Base-by-base conservation (phyloP, 129 eudicot genomes). In the Lactuca sativa region DNA sequence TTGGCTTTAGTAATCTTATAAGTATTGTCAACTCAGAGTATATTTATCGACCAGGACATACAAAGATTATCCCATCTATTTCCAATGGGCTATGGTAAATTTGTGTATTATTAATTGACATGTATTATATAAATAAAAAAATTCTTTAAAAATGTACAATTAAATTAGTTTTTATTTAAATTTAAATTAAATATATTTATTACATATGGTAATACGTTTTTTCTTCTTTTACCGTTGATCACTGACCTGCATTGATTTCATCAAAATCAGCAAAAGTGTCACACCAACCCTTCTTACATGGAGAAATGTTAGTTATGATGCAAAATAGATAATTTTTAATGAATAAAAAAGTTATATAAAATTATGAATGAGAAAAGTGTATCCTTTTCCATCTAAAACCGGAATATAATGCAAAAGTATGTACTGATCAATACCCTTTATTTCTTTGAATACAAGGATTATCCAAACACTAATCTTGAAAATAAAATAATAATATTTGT, bases 371-470 rank as follows among this genome's bases (percentile, higher is more conserved):
- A 44, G 52, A 44, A 44, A 44, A 44, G 52, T 10, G 52, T 44
- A 44, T 44, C n/a, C 52, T 9, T 44, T 44, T 44, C 52, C 52
- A 44, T 44, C 52, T 44, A 44, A 44, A 44, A 44, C 52, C 11
- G 13, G 6, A 62, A 52, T 53, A 48, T 56, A 66, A 67, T 49
- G 44, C 48, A 67, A 56, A 67, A 61, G 6, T 21, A 30, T 51
- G 9, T 40, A 31, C 31, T 13, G 36, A 68, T 59, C 47, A 59
- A 77, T 72, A 56, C 70, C 72, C 59, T 66, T 77, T 76, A 67
- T 67, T 72, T 70, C 75, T 70, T 64, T 69, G 77, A 69, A 65
- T 78, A 75, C 72, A 75, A 64, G 73, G 76, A 72, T 77, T 68
- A 62, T 67, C 44, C 79, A 77, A 72, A 67, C 73, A 47, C 79